Base-by-base conservation (phyloP, 495 filamentous ascomycete genomes). In the Daldinia grandis region DNA sequence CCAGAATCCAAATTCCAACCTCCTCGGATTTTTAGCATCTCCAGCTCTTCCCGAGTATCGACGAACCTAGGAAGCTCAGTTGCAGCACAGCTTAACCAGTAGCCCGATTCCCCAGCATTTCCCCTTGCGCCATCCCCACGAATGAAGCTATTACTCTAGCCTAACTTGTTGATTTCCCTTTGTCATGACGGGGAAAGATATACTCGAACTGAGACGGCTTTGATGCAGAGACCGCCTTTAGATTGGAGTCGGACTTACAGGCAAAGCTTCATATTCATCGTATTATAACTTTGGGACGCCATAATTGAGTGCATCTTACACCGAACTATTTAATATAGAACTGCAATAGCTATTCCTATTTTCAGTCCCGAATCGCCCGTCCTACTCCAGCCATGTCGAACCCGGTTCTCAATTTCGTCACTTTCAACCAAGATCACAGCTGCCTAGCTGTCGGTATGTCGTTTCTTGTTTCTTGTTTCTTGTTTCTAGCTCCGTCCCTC, bases 391-490 rank as follows among this genome's bases (percentile, higher is more conserved):
- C 55, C 65, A 85, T 84, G 82, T 75, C 82, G 65, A 78, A 68
- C 68, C 79, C 89, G 81, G 85, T 89, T 3, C 95, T 99, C 86
- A 99, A 98, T 78, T 99, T 95, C 78, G 92, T 99, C 75, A 98
- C 94, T 17, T 99, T 98, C 81, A 99, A 99, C 81, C 95, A 99
- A 82, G 95, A 99, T 85, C 92, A 97, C 85, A 96, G 92, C 86
- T 93, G 93, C 78, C 84, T 99, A 66, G 95, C 94, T 82, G 93
- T 97, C 69, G 95, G 93, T 92, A 83, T 70, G 90, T 76, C 49
- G 17, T 8, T 15, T 21, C 33, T 57, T 27, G 2, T 12, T 35
- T 30, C n/a, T 76, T 42, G 17, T 8, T 15, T 21, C 33, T 57
- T 27, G 2, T 12, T 35, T 30, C n/a, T 50, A 28, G 1, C 44